phyloP scores from a whole-genome alignment of 2,329 filamentous ascomycete species.

The Arthrobotrys megalospora region DNA sequence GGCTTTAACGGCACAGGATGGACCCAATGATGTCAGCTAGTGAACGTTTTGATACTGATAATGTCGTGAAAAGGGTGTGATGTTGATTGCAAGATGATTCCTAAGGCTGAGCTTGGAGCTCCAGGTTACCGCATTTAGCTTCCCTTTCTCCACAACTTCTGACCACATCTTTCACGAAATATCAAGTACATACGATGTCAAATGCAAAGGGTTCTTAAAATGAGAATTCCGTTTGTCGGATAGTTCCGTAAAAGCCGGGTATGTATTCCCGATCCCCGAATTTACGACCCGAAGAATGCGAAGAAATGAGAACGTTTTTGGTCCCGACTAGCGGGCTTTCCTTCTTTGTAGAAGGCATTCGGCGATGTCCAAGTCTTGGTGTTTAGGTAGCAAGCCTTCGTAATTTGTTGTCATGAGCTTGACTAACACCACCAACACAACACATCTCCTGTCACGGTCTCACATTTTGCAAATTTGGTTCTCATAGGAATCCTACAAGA shows the following conservation, averaged over 20 bases:
- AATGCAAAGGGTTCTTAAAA: slow-evolving; percentile 6
- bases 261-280: slow-evolving; percentile 32
- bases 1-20: slow-evolving; percentile 29
- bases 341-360: slow-evolving; percentile 23
- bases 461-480: neutral
- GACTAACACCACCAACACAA: slow-evolving; percentile 39
- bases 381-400: slow-evolving; percentile 21
- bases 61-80: slow-evolving; percentile 30
- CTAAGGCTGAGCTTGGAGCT: slow-evolving; percentile 51
- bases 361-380: slow-evolving; percentile 27
- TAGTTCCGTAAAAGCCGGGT: slow-evolving; percentile 34
- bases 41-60: slow-evolving; percentile 29
- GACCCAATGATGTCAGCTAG: slow-evolving; percentile 50
- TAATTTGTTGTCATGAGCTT: slow-evolving; percentile 31
- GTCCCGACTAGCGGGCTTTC: slow-evolving; percentile 21
- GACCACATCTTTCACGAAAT: neutral
- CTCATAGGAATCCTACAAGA: slow-evolving; percentile 25
- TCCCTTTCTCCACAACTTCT: slow-evolving; percentile 33
- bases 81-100: slow-evolving; percentile 52
- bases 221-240: slow-evolving; percentile 10
- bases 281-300: slow-evolving; percentile 12
- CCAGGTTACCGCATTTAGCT: slow-evolving; percentile 44
- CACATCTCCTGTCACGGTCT: slow-evolving; percentile 11
- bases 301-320: slow-evolving; percentile 11
- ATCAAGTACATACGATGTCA: slow-evolving; percentile 1